A percentile compares a stretch with the other conserved stretches of the same genome.
Conservation (phyloP, 345 rosid genomes). For the Gossypium stocksii region DNA sequence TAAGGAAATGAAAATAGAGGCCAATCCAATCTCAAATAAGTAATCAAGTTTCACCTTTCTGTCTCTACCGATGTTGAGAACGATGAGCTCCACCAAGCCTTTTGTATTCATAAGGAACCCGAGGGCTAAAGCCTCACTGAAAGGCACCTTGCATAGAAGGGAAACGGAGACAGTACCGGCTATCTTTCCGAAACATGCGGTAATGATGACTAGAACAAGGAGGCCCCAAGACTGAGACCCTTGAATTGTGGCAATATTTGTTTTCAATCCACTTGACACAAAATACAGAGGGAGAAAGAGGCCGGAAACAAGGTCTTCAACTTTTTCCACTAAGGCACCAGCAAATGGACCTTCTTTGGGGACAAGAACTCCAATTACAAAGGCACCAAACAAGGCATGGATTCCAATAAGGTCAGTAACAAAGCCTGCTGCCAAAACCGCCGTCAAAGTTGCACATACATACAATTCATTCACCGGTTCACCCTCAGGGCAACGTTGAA, state of each 20-base stretch:
- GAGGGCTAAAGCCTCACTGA: slow-evolving; percentile 47
- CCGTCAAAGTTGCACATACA: slow-evolving; percentile 50
- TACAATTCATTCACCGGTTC: slow-evolving; percentile 67
- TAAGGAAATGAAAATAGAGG: not conserved
- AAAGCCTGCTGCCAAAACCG: slow-evolving; percentile 62
- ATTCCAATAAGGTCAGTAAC: slow-evolving; percentile 66
- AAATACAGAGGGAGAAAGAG: slow-evolving; percentile 69
- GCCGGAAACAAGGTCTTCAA: slow-evolving; percentile 79
- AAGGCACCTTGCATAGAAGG: slow-evolving; percentile 45
- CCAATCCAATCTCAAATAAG: not conserved
- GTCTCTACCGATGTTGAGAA: slow-evolving; percentile 81
- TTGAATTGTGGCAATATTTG: slow-evolving; percentile 57
- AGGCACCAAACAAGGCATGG: slow-evolving; percentile 81
- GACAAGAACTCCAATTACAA: slow-evolving; percentile 62
- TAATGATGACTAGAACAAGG: slow-evolving; percentile 47
- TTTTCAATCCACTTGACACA: slow-evolving; percentile 79
- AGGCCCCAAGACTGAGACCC: slow-evolving; percentile 78
- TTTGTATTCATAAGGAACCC: slow-evolving; percentile 83
- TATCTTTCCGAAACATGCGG: slow-evolving; percentile 76
- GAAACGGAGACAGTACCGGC: slow-evolving; percentile 57
- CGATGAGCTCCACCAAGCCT: slow-evolving; percentile 81
- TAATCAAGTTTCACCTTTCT: slow-evolving; percentile 41
- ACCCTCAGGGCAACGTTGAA: slow-evolving; percentile 55
- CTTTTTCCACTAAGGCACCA: slow-evolving; percentile 56
- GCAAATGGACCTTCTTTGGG: slow-evolving; percentile 77